Base-by-base conservation (phyloP, 208 protist genomes). In the Balamuthia mandrillaris region DNA sequence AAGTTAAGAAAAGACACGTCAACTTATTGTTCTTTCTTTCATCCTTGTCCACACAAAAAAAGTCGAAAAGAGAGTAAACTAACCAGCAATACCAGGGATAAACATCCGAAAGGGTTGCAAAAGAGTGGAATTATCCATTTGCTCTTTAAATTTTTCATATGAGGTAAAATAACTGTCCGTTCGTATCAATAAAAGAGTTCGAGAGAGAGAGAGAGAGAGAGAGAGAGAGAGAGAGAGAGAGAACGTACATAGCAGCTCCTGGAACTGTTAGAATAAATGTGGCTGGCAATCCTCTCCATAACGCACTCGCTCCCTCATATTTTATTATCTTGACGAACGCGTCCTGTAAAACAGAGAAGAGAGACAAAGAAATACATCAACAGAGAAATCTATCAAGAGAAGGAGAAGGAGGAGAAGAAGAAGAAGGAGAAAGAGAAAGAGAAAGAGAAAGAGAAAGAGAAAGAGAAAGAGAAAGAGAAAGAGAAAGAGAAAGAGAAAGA, bases 241-340 rank as follows among this genome's bases (percentile, higher is more conserved):
- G 6, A 35, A 52, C 47, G n/a, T 86, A 90, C 78, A 90, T 54
- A 35, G 85, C 45, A 1, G 60, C 65, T 49, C 31, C 81, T 14
- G 85, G 85, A 24, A 89, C 72, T 14, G 85, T 89, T 68, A 89
- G 72, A 35, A 90, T 51, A 12, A 90, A 27, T 47, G 86, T 72
- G 33, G 81, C 58, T 24, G 39, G 35, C 45, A 90, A 47, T 12
- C 85, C 86, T 33, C 85, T 56, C 85, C 87, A 90, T 18, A 90
- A 45, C 18, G 85, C 65, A n/a, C 35, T 42, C 31, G 72, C 31
- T 35, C 86, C 86, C 54, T 88, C 85, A 75, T 74, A 21, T 44
- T 74, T 82, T 10, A 77, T 41, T 10, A 90, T 89, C 24, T 81
- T 82, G 24, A 29, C 16, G 37, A 90, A 90, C 16, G 87, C 49